A percentile compares a stretch with the other conserved stretches of the same genome.
Evolutionary conservation across 345 rosid species (phyloP).

Genomic region (Ailanthus altissimus): DNA sequence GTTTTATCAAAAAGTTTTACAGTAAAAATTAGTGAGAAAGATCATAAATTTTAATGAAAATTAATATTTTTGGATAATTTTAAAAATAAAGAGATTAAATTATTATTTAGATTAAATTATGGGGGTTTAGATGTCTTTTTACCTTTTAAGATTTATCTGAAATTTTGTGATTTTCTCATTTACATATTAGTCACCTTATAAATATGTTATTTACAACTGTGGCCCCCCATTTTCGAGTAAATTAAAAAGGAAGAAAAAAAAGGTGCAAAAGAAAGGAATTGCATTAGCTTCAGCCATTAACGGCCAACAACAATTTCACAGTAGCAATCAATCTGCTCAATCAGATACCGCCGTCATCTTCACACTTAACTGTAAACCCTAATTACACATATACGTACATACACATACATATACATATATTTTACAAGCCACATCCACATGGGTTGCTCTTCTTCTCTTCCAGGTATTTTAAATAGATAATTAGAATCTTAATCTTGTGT

Average conservation of each 20-base stretch:
- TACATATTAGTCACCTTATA: too few relatives aligned
- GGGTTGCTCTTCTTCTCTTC: constrained; percentile 6
- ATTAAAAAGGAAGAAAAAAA: too few relatives aligned
- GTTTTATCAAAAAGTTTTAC: too few relatives aligned
- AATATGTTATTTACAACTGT: too few relatives aligned
- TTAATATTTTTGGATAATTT: too few relatives aligned
- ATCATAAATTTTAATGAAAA: too few relatives aligned
- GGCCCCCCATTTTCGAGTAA: not conserved
- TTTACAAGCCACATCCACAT: not conserved
- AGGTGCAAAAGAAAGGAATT: not conserved
- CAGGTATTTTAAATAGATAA: not conserved
- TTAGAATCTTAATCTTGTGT: not conserved
- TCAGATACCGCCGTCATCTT: not conserved
- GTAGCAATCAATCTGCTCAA: not conserved
- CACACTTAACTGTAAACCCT: not conserved
- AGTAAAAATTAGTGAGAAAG: too few relatives aligned
- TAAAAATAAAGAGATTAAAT: too few relatives aligned
- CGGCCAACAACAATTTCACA: not conserved
- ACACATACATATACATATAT: not conserved
- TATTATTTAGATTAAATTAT: too few relatives aligned
- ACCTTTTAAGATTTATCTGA: not conserved
- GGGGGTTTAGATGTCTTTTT: too few relatives aligned
- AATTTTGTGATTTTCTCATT: not conserved
- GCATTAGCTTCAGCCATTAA: not conserved
- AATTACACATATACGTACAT: not conserved